Percentiles rank a stretch among this genome's conserved stretches.
Evolutionary conservation across 2,329 filamentous ascomycete genomes (phyloP).

Genomic region (Sporothrix phasma): DNA sequence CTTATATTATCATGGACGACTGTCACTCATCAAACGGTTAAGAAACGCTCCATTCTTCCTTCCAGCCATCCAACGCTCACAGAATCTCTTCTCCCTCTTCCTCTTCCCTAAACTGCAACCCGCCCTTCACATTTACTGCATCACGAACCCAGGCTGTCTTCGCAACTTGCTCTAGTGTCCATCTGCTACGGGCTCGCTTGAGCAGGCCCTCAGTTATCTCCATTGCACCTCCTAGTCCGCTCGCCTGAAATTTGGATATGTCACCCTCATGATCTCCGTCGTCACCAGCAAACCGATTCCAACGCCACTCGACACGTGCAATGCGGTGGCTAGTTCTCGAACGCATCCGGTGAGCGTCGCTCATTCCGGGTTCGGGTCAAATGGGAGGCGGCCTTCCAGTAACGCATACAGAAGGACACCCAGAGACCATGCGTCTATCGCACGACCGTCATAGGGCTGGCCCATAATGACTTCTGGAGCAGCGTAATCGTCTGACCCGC

Average conservation of each 20-base stretch:
- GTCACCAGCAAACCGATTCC: slow-evolving; percentile 74
- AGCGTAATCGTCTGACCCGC: slow-evolving; percentile 93
- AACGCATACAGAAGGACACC: slow-evolving; percentile 89
- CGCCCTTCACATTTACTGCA: slow-evolving; percentile 59
- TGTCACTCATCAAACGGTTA: too few relatives aligned
- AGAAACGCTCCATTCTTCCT: too few relatives aligned
- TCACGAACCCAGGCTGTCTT: slow-evolving; percentile 64
- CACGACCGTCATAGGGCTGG: slow-evolving; percentile 83
- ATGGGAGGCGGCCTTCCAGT: slow-evolving; percentile 85
- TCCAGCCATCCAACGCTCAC: too few relatives aligned
- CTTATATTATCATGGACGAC: too few relatives aligned
- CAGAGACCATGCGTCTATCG: slow-evolving; percentile 89
- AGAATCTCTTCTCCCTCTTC: slow-evolving; percentile 46
- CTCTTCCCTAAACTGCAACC: slow-evolving; percentile 50
- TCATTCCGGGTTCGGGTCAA: slow-evolving; percentile 81
- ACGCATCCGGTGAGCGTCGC: slow-evolving; percentile 63
- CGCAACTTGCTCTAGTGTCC: slow-evolving; percentile 63
- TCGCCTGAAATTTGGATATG: slow-evolving; percentile 46
- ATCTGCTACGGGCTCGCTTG: slow-evolving; percentile 70
- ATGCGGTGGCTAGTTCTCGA: slow-evolving; percentile 89
- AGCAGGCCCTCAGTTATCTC: slow-evolving; percentile 74
- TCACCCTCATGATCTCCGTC: slow-evolving; percentile 77
- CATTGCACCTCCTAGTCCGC: slow-evolving; percentile 63
- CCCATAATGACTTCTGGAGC: slow-evolving; percentile 95
- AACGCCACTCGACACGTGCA: slow-evolving; percentile 88